Conservation (phyloP, 768 basidiomycete species). For the Holtermannia corniformis region DNA sequence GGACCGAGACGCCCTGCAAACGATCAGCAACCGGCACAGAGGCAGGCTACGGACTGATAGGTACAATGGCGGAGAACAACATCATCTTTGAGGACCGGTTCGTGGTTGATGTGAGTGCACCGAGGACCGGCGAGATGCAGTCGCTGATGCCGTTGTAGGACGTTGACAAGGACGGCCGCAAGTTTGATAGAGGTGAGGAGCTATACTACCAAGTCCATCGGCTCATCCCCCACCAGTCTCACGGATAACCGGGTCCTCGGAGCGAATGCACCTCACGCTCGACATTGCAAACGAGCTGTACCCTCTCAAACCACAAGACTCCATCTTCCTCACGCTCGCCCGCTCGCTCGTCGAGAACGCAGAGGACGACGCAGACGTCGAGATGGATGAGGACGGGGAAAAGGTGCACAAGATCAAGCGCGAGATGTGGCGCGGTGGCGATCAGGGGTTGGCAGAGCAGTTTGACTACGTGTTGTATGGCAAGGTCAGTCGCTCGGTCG, state of each 20-base stretch:
- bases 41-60: too few relatives aligned
- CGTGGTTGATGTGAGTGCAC: constrained; percentile 61
- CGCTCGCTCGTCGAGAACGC: constrained; percentile 26
- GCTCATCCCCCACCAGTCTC: constrained; percentile 56
- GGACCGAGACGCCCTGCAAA: too few relatives aligned
- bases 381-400: constrained; percentile 10
- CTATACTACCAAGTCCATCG: background rate
- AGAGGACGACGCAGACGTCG: constrained; percentile 16
- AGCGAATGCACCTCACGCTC: constrained; percentile 85
- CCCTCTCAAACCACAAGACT: constrained; percentile 57
- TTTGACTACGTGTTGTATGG: constrained; percentile 99
- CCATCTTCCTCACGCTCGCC: constrained; percentile 76
- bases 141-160: constrained; percentile 8
- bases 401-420: constrained; percentile 21
- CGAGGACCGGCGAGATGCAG: constrained; percentile 1
- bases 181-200: constrained; percentile 85
- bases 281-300: constrained; percentile 93
- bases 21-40: too few relatives aligned
- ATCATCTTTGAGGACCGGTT: constrained; percentile 93
- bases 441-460: constrained; percentile 78
- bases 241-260: constrained; percentile 75
- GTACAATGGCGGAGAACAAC: constrained; percentile 10
- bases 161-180: constrained; percentile 66
- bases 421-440: constrained; percentile 57
- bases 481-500: constrained; percentile 52